Conservation (phyloP, 2,329 filamentous ascomycete genomes). For the Fusarium bulbicola region DNA sequence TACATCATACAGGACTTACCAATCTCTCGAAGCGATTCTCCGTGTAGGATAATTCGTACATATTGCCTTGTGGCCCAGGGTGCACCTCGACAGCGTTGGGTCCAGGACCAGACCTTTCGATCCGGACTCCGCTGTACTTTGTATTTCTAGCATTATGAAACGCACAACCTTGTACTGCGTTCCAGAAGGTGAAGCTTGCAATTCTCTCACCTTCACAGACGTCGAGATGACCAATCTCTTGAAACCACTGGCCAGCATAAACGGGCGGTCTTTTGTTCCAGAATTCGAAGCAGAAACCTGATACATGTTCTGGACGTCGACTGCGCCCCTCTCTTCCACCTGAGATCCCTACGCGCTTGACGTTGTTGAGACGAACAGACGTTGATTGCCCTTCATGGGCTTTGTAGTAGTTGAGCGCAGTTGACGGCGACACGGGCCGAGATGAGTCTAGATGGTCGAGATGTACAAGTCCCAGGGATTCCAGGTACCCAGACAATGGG, state of each 20-base stretch:
- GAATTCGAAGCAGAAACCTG: constrained; percentile 12
- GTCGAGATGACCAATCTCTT: background rate
- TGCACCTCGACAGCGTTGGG: background rate
- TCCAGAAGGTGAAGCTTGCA: rapidly evolving
- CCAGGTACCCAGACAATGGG: no score
- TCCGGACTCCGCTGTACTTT: background rate
- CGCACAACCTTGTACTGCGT: no score
- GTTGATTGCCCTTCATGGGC: no score
- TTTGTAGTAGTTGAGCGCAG: no score
- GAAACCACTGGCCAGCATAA: constrained; percentile 11
- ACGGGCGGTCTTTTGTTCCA: background rate
- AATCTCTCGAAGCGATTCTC: constrained; percentile 1
- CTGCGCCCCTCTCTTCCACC: background rate
- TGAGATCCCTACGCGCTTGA: background rate
- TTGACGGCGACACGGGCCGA: no score
- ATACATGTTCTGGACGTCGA: background rate
- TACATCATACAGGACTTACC: background rate
- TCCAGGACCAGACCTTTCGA: background rate
- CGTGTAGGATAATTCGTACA: background rate
- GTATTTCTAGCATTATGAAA: no score
- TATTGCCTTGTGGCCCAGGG: background rate
- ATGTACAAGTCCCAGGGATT: background rate
- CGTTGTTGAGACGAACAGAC: no score
- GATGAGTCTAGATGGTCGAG: rapidly evolving
- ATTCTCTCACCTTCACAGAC: background rate